These are phyloP conservation scores for Astraeus odoratus DNA, from an alignment of 768 basidiomycete genomes.

Conservation along the genomic window DNA sequence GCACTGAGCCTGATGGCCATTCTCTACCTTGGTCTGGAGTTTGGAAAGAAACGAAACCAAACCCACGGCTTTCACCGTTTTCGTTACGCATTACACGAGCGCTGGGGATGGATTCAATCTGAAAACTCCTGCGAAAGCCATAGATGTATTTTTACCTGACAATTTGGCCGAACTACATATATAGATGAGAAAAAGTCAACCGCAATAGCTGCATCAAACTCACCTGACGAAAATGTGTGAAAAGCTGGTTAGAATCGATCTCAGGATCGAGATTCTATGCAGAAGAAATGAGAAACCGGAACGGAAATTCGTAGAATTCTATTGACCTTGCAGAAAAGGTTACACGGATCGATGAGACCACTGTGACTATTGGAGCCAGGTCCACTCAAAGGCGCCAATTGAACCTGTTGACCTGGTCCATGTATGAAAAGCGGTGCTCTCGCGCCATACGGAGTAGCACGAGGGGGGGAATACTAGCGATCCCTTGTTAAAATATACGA, in stretches of 20 bases:
- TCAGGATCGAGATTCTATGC: conserved; percentile 75
- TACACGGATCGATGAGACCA: conserved; percentile 86
- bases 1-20: background rate
- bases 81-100: conserved; percentile 93
- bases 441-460: conserved; percentile 43
- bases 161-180: conserved; percentile 72
- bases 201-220: conserved; percentile 1
- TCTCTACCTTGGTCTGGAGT: conserved; percentile 69
- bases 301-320: conserved; percentile 6
- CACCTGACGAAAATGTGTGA: conserved; percentile 76
- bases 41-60: conserved; percentile 88
- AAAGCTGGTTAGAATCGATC: conserved; percentile 80
- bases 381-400: conserved; percentile 65
- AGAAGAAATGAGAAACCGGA: conserved; percentile 3
- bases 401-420: conserved; percentile 87
- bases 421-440: conserved; percentile 55
- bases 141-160: conserved; percentile 53
- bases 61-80: conserved; percentile 71
- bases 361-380: conserved; percentile 81
- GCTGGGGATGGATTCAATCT: conserved; percentile 32
- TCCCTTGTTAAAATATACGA: conserved; percentile 2
- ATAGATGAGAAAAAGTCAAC: conserved; percentile 11
- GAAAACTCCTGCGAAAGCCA: background rate
- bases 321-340: conserved; percentile 77
- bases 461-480: conserved; percentile 62